These are phyloP conservation scores for Aspergillus affinis DNA, from an alignment of 495 filamentous ascomycete genomes.

Conservation along the genomic window DNA sequence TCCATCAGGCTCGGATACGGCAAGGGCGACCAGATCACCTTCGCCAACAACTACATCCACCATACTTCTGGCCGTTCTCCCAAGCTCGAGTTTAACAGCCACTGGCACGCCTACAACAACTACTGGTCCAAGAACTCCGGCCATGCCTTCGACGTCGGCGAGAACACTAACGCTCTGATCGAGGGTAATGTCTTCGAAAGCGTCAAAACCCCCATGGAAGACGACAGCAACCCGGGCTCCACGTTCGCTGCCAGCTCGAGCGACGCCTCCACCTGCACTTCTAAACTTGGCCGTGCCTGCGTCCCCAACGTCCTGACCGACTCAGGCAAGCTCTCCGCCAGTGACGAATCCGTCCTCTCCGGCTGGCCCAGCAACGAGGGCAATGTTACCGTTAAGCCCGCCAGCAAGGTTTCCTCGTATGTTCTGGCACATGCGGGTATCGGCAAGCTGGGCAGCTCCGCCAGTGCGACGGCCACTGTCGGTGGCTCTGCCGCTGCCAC, in stretches of 20 bases:
- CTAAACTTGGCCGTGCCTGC: conserved; percentile 29
- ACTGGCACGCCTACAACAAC: conserved; percentile 45
- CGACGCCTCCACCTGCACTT: conserved; percentile 24
- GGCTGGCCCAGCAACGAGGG: conserved; percentile 26
- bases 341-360: conserved; percentile 25
- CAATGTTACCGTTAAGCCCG: conserved; percentile 18
- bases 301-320: conserved; percentile 25
- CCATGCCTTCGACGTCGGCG: conserved; percentile 33
- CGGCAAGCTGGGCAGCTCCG: conserved; percentile 20
- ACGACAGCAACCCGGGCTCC: conserved; percentile 21
- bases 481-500: conserved; percentile 6
- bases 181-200: conserved; percentile 36
- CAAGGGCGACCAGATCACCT: conserved; percentile 33
- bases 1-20: conserved; percentile 29
- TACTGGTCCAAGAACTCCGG: conserved; percentile 38
- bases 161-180: conserved; percentile 23
- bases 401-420: conserved; percentile 23
- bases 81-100: conserved; percentile 47
- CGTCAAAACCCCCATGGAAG: conserved; percentile 26
- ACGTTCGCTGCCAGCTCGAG: conserved; percentile 25
- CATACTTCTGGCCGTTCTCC: conserved; percentile 53
- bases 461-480: conserved; percentile 9
- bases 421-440: conserved; percentile 31
- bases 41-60: conserved; percentile 44
- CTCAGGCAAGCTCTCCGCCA: conserved; percentile 24